Percentiles rank a stretch among this genome's conserved stretches.
These are phyloP conservation scores for Globisporangium carolinianum DNA, from an alignment of 352 stramenopile genomes.

Conservation along the genomic window DNA sequence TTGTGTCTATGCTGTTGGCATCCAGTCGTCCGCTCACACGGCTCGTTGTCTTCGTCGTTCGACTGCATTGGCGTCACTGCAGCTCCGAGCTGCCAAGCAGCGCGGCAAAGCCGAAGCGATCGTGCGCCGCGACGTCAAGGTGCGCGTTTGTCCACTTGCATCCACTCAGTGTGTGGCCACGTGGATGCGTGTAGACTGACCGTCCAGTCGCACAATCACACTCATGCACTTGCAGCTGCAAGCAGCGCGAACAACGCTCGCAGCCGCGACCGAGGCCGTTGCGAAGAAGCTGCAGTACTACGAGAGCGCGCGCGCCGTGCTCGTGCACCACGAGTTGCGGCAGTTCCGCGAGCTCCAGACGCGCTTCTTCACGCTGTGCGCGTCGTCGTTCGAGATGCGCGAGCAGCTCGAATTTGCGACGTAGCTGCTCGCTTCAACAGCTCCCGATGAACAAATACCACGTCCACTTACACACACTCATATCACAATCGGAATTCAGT, in stretches of 20 bases:
- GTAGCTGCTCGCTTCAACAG: no score
- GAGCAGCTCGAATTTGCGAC: no score
- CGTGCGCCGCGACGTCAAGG: conserved; percentile 26
- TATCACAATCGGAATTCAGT: no score
- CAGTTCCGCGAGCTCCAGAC: no score
- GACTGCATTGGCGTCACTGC: background rate
- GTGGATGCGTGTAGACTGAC: no score
- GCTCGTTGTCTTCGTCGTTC: no score
- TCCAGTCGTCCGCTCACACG: no score
- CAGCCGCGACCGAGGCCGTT: conserved; percentile 10
- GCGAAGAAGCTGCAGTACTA: conserved; percentile 22
- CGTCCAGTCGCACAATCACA: background rate
- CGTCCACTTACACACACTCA: no score
- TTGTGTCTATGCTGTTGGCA: background rate
- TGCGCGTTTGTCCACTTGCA: background rate
- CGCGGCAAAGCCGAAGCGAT: conserved; percentile 16
- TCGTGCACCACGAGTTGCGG: conserved; percentile 17
- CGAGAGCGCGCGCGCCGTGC: conserved; percentile 13
- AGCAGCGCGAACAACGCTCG: conserved; percentile 10
- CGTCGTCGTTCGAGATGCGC: no score
- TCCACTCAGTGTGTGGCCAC: no score
- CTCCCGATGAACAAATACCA: background rate
- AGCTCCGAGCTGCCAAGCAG: conserved; percentile 20
- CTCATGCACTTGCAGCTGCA: conserved; percentile 13
- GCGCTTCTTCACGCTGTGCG: no score